Evolutionary conservation across 140 eudicot genomes (phyloP), one percentile per base, ranked within the genome.

Genomic region (Anethum foeniculum): DNA sequence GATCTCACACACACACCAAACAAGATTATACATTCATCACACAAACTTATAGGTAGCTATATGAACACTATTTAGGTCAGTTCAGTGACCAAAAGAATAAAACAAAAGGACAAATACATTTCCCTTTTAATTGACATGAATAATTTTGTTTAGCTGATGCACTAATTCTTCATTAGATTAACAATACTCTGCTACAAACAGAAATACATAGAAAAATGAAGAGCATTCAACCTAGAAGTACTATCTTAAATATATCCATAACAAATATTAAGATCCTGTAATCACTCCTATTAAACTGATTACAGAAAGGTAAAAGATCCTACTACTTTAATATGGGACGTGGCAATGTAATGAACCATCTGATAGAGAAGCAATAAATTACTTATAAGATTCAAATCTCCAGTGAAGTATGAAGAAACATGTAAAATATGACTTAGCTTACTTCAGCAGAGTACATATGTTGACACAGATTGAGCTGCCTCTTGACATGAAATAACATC

Each of bases 391-490:
- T 27, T 23, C 68, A 58, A n/a, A 58, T 58, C 32, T n/a, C 5
- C 0, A 3, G 36, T 3, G 36, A 25, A 62, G 36, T n/a, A 60
- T 62, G 36, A 62, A 62, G 18, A 62, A 62, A 25, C 36, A 11
- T 3, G 34, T 30, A 27, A 13, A 65, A 32, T 32, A 10, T 62
- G 71, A 36, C 71, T 62, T 27, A 62, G 36, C 36, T 62, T 62
- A 62, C 71, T 62, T 62, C 71, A 62, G 71, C 71, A 62, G 71
- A 23, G 71, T 62, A 27, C 71, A 62, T 27, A 62, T 27, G 36
- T 62, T 62, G 71, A 68, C n/a, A 32, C 74, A 67, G 44, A 13
- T 68, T 68, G 74, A 68, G 74, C 44, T 68, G 21, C 74, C 43
- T 28, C 43, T 28, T 68, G 74, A 68, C 43, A 68, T 68, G 74